phyloP scores from a whole-genome alignment of 2,329 filamentous ascomycete genomes.

The Paracoccidioides brasiliensis region DNA sequence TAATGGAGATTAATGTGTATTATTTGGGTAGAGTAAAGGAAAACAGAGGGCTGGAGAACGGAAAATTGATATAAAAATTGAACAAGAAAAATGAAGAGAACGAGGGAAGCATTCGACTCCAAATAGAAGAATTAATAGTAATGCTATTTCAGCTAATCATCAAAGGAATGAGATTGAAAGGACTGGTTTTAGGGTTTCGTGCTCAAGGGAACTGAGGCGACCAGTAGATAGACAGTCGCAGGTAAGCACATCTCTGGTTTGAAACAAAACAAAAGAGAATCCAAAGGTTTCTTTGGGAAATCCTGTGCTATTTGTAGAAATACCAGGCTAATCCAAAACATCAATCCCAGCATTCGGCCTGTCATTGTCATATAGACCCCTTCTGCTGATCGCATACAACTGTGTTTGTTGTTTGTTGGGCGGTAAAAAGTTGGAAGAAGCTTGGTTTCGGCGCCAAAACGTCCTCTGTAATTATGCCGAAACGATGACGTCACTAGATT shows the following conservation, averaged over 20 bases:
- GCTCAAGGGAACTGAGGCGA: not conserved
- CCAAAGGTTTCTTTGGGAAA: not conserved
- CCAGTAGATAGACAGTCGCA: not conserved
- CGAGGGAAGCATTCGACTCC: not conserved
- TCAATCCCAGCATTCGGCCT: not conserved
- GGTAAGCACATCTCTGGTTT: not conserved
- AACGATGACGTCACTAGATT: not conserved
- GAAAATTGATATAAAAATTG: not conserved
- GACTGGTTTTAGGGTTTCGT: not conserved
- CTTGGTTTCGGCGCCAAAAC: no score
- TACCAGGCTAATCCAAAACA: not conserved
- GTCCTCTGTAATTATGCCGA: not conserved
- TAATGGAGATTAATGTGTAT: not conserved
- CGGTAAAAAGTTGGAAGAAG: not conserved
- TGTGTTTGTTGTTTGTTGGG: not conserved
- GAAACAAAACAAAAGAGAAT: not conserved
- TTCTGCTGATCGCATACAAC: not conserved
- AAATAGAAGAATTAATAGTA: not conserved
- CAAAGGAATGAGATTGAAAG: not conserved
- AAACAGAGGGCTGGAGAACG: not conserved
- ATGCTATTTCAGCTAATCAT: not conserved
- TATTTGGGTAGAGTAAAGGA: not conserved
- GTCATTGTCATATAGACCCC: not conserved
- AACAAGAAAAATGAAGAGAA: not conserved
- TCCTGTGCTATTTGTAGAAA: not conserved